These are phyloP conservation scores for Ceratocystis colombiana DNA, from an alignment of 2,329 filamentous ascomycete genomes.

Conservation along the genomic window DNA sequence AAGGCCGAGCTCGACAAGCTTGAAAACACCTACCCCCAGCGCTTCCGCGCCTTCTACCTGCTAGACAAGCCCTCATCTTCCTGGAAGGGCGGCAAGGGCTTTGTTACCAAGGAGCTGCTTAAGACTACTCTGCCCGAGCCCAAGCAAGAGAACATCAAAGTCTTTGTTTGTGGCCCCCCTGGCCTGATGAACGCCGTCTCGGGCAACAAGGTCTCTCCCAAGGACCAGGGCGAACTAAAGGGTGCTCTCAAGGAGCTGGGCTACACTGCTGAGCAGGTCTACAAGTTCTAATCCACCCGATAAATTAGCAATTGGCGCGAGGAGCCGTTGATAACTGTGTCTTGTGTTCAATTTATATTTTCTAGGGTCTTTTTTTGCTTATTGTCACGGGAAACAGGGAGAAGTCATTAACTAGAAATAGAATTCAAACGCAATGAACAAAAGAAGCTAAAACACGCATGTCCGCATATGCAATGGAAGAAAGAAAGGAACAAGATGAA, in stretches of 20 bases:
- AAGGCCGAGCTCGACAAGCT: slow-evolving; percentile 75
- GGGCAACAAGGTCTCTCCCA: slow-evolving; percentile 80
- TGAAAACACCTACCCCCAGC: slow-evolving; percentile 89
- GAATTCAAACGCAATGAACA: slow-evolving; percentile 13
- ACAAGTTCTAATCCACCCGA: slow-evolving; percentile 61
- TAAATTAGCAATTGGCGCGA: no score
- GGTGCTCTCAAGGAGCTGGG: slow-evolving; percentile 77
- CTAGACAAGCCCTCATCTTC: slow-evolving; percentile 72
- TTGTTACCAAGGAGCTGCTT: slow-evolving; percentile 79
- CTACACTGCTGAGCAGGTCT: slow-evolving; percentile 64
- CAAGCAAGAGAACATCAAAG: slow-evolving; percentile 83
- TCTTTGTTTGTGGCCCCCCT: slow-evolving; percentile 92
- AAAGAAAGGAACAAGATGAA: background rate
- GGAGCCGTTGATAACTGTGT: background rate
- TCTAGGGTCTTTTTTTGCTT: background rate
- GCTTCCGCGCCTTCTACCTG: slow-evolving; percentile 91
- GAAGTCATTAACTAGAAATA: slow-evolving; percentile 11
- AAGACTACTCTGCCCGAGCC: slow-evolving; percentile 93
- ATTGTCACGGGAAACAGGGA: background rate
- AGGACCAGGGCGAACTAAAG: slow-evolving; percentile 82
- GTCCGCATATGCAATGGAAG: slow-evolving; percentile 7
- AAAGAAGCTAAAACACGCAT: slow-evolving; percentile 7
- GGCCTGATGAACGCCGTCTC: slow-evolving; percentile 88
- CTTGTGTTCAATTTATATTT: background rate
- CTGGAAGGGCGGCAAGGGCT: slow-evolving; percentile 69